Base-by-base conservation (phyloP, 2,329 filamentous ascomycete species). In the Ascochyta rabiei region DNA sequence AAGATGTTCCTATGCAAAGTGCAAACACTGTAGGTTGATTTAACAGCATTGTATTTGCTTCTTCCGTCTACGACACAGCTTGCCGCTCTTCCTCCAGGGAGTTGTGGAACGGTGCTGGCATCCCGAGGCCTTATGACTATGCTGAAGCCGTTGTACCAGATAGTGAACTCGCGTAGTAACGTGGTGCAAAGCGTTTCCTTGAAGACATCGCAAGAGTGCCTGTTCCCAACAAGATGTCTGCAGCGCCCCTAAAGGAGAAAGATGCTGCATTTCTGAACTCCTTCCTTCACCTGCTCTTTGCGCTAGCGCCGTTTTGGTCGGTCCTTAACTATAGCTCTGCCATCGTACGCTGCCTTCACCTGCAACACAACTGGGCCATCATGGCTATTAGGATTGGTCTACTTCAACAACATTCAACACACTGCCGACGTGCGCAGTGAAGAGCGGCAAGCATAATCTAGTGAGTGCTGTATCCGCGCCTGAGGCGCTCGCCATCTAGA, bases 201-300 rank as follows among this genome's bases (percentile, higher is more conserved):
- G 28, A 15, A 13, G 12, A 12, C 5, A 10, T 13, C 12, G 28
- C 28, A 30, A 15, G 28, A 30, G 4, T 12, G 12, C 28, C 12
- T 30, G 28, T 30, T 6, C 6, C 21, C 21, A 23, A 23, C 21
- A 23, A 23, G 21, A 23, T 23, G 28, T 7, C 28, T 30, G 28
- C 9, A 30, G 31, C 8, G 8, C 8, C 31, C n/a, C 7, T 12
- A 28, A 16, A 37, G 15, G 10, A 9, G 16, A 23, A 43, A 30
- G 33, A n/a, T 35, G 39, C 31, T 30, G 39, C 33, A 18, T 50
- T 10, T 13, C 18, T 21, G 3, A 4, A 1, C 12, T 23, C 23
- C 23, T 21, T 31, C 48, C 8, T 44, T 50, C 33, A 44, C 48
- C 40, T 44, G 15, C 40, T 44, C 33, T 24, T 28, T 31, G 19